These are phyloP conservation scores for Euphorbia lathyris DNA, from an alignment of 345 rosid genomes.

Conservation along the genomic window DNA sequence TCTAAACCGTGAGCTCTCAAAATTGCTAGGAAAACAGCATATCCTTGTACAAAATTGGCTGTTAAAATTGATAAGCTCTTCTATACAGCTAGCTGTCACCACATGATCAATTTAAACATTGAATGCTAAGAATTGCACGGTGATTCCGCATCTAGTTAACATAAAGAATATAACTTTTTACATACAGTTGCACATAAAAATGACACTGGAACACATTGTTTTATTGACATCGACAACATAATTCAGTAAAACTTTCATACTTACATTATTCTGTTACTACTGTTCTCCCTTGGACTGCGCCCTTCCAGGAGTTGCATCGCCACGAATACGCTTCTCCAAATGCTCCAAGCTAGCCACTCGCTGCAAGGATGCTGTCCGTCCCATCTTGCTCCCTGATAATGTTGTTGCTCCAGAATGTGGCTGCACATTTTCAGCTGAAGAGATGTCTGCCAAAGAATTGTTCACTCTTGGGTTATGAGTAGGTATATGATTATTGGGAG, in stretches of 20 bases:
- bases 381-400: constrained; percentile 49
- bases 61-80: constrained; percentile 17
- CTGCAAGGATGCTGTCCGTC: constrained; percentile 61
- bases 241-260: constrained; percentile 1
- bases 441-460: constrained; percentile 37
- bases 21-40: neutral
- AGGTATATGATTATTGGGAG: constrained; percentile 29
- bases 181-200: constrained; percentile 13
- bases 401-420: constrained; percentile 27
- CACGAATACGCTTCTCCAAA: constrained; percentile 77
- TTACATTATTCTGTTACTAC: constrained; percentile 11
- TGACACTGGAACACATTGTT: constrained; percentile 6
- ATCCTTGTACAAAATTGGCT: neutral
- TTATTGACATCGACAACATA: constrained; percentile 4
- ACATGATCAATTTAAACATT: neutral
- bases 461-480: constrained; percentile 30
- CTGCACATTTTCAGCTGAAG: constrained; percentile 42
- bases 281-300: constrained; percentile 26
- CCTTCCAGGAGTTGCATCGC: constrained; percentile 32
- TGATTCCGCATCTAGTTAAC: constrained; percentile 1
- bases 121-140: constrained; percentile 10
- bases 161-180: constrained; percentile 16
- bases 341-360: constrained; percentile 92
- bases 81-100: constrained; percentile 9
- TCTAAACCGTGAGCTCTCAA: neutral